These are phyloP conservation scores for Phaffia australis DNA, from an alignment of 768 basidiomycete species.

Conservation along the genomic window DNA sequence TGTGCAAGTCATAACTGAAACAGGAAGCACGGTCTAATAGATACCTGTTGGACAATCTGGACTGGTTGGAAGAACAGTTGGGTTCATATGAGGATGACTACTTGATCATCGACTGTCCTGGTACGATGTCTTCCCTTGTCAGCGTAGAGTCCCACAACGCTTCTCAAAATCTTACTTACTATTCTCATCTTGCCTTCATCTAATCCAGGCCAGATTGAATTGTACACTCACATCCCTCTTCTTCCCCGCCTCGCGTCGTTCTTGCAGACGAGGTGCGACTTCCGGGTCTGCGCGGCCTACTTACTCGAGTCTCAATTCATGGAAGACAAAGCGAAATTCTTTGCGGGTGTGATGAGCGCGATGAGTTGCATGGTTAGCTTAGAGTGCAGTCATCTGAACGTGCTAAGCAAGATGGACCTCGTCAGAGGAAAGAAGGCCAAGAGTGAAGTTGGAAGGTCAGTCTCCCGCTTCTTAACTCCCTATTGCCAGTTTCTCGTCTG, in stretches of 20 bases:
- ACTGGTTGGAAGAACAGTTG: conserved; percentile 94
- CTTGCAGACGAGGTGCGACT: conserved; percentile 58
- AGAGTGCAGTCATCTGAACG: conserved; percentile 90
- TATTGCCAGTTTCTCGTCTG: background rate
- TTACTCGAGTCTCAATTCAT: conserved; percentile 97
- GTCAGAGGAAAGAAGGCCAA: conserved; percentile 47
- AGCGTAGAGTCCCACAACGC: background rate
- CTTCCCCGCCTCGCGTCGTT: conserved; percentile 70
- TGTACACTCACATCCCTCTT: conserved; percentile 97
- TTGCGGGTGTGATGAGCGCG: conserved; percentile 89
- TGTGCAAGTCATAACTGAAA: no score
- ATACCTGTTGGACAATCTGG: conserved; percentile 91
- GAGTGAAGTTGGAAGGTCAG: conserved; percentile 73
- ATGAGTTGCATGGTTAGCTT: conserved; percentile 99
- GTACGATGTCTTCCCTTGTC: conserved; percentile 11
- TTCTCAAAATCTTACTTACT: conserved; percentile 68
- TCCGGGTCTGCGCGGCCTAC: conserved; percentile 80
- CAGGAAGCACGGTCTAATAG: conserved; percentile 41
- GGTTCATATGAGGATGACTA: conserved; percentile 95
- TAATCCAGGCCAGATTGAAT: conserved; percentile 78
- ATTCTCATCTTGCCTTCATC: conserved; percentile 3
- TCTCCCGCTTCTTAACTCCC: conserved; percentile 1
- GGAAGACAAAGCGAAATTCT: conserved; percentile 98
- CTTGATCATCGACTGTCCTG: conserved; percentile 42
- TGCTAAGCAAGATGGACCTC: conserved; percentile 99